Conservation (phyloP, 1,284 basidiomycete genomes). For the Athelia psychrophila region DNA sequence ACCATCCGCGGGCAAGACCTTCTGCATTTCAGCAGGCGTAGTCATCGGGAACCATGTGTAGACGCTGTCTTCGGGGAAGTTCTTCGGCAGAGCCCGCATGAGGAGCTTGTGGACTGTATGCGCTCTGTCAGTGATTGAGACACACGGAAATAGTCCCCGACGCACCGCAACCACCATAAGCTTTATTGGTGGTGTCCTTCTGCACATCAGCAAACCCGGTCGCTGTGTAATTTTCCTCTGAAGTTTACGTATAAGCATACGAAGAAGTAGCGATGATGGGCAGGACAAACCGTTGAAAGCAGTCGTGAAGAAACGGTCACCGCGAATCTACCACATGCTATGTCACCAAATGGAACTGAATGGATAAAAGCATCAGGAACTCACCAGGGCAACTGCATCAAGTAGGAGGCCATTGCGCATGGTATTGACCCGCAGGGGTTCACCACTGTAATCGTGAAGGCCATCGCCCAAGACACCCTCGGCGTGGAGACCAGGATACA, state of each 20-base stretch:
- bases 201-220: conserved; percentile 85
- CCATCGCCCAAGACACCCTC: conserved; percentile 77
- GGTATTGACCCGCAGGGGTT: conserved; percentile 1
- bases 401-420: conserved; percentile 15
- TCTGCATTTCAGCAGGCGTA: conserved; percentile 68
- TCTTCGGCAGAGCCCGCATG: conserved; percentile 67
- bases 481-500: conserved; percentile 74
- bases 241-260: too few relatives aligned
- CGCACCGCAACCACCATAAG: conserved; percentile 53
- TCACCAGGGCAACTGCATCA: conserved; percentile 85
- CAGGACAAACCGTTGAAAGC: conserved; percentile 70
- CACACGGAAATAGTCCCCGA: too few relatives aligned
- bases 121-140: too few relatives aligned
- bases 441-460: conserved; percentile 66
- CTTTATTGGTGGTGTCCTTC: conserved; percentile 62
- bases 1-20: too few relatives aligned
- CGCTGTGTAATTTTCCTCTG: conserved; percentile 58
- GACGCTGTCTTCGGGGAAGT: conserved; percentile 66
- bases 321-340: conserved; percentile 86
- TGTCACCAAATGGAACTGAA: conserved; percentile 22
- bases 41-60: conserved; percentile 89
- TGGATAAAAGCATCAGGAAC: conserved; percentile 53
- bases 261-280: too few relatives aligned
- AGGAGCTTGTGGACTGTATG: conserved; percentile 66
- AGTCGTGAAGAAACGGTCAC: conserved; percentile 80